These are phyloP conservation scores for Claviceps humidiphila DNA, from an alignment of 2,329 filamentous ascomycete species.

Conservation along the genomic window DNA sequence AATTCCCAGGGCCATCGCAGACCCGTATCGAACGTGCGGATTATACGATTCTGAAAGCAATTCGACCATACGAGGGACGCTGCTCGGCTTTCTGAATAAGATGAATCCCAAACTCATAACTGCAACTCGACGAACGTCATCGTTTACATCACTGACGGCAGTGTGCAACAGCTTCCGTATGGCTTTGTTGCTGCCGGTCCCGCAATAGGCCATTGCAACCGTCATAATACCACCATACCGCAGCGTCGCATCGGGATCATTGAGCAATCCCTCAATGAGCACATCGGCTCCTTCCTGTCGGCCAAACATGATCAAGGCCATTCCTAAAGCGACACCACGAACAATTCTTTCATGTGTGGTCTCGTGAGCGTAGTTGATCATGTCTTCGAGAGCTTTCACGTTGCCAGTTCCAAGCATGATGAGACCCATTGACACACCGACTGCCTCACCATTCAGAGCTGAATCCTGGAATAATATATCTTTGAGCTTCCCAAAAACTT, in stretches of 20 bases:
- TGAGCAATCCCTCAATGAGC: slow-evolving; percentile 82
- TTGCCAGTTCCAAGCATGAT: slow-evolving; percentile 99
- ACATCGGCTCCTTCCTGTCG: slow-evolving; percentile 91
- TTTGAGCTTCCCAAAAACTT: slow-evolving; percentile 84
- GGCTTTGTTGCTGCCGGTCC: slow-evolving; percentile 95
- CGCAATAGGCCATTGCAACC: slow-evolving; percentile 94
- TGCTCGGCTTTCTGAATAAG: slow-evolving; percentile 92
- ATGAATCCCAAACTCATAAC: slow-evolving; percentile 98
- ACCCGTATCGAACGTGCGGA: slow-evolving; percentile 93
- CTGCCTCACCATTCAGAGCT: slow-evolving; percentile 90
- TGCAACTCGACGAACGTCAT: slow-evolving; percentile 88
- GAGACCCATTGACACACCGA: slow-evolving; percentile 89
- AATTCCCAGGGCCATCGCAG: slow-evolving; percentile 95
- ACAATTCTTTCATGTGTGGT: slow-evolving; percentile 99
- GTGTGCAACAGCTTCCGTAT: slow-evolving; percentile 91
- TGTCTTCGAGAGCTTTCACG: slow-evolving; percentile 81
- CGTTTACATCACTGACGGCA: slow-evolving; percentile 94
- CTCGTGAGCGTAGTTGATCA: slow-evolving; percentile 96
- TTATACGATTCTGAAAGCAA: slow-evolving; percentile 97
- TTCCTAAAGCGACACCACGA: slow-evolving; percentile 84
- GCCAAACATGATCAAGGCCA: slow-evolving; percentile 97
- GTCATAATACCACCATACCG: slow-evolving; percentile 98
- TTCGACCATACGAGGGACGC: slow-evolving; percentile 97
- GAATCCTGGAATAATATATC: slow-evolving; percentile 84
- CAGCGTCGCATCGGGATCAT: slow-evolving; percentile 84